These are phyloP conservation scores for Erodium trifolium DNA, from an alignment of 441 rosid species.

Conservation along the genomic window DNA sequence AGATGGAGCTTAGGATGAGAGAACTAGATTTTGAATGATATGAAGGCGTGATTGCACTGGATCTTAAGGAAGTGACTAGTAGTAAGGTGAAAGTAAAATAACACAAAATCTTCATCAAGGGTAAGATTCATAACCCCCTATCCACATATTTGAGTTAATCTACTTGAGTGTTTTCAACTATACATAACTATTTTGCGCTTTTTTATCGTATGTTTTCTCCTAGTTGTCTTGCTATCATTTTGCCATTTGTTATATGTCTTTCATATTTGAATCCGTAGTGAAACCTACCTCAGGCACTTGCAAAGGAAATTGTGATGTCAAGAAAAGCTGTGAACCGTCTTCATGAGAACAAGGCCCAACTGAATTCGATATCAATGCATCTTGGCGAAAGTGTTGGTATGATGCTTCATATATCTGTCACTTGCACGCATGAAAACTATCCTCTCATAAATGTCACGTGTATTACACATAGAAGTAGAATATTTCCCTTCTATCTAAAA, in stretches of 20 bases:
- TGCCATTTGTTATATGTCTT: neutral
- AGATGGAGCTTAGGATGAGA: neutral
- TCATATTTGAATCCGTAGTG: neutral
- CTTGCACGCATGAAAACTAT: neutral
- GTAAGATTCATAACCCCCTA: neutral
- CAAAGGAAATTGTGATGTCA: conserved; percentile 70
- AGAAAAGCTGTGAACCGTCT: conserved; percentile 76
- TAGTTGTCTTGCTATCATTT: neutral
- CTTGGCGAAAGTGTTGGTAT: conserved; percentile 95
- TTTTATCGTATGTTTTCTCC: neutral
- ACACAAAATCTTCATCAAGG: neutral
- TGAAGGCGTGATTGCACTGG: neutral
- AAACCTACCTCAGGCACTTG: conserved; percentile 55
- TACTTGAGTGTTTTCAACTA: neutral
- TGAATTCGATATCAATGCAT: conserved; percentile 94
- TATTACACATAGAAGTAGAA: neutral
- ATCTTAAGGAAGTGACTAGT: neutral
- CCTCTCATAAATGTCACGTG: neutral
- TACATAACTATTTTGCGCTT: neutral
- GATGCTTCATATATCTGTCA: conserved; percentile 21
- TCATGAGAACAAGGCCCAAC: conserved; percentile 79
- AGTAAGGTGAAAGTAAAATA: neutral
- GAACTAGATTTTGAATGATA: neutral
- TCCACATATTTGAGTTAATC: neutral
- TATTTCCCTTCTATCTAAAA: neutral